A percentile compares a stretch with the other conserved stretches of the same genome.
Conservation (phyloP, 1,139 yeast genomes). For the Hemisphaericaspora xylanilytica region DNA sequence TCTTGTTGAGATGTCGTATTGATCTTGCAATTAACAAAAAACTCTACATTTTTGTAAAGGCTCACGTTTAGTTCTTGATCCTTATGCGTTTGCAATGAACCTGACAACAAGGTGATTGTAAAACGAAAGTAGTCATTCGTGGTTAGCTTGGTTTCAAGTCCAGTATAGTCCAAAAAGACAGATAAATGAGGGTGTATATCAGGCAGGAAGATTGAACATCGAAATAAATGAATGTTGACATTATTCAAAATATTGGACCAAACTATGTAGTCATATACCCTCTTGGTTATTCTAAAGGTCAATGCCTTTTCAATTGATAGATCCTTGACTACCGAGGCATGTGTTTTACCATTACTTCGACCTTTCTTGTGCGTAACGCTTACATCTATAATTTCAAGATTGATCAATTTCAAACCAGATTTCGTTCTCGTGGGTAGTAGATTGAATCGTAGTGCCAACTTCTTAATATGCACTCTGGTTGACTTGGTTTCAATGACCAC, state of each 20-base stretch:
- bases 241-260: constrained; percentile 28
- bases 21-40: constrained; percentile 26
- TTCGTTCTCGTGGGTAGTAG: constrained; percentile 22
- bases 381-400: constrained; percentile 29
- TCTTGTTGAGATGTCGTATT: constrained; percentile 22
- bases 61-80: constrained; percentile 15
- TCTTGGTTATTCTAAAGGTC: constrained; percentile 11
- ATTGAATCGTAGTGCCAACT: constrained; percentile 27
- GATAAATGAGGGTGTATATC: constrained; percentile 17
- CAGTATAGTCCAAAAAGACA: constrained; percentile 29
- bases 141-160: constrained; percentile 25
- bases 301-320: constrained; percentile 10
- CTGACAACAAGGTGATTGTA: constrained; percentile 29
- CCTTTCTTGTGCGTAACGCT: constrained; percentile 7
- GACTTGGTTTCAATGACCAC: constrained; percentile 23
- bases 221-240: constrained; percentile 29
- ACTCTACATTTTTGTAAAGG: constrained; percentile 33
- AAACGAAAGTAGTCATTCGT: constrained; percentile 22
- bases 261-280: constrained; percentile 17
- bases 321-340: constrained; percentile 1
- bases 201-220: constrained; percentile 22
- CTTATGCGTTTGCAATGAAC: constrained; percentile 24
- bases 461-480: constrained; percentile 20
- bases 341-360: neutral
- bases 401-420: constrained; percentile 31